Base-by-base conservation (phyloP, 805 yeast genomes). In the Brettanomyces anomalus region DNA sequence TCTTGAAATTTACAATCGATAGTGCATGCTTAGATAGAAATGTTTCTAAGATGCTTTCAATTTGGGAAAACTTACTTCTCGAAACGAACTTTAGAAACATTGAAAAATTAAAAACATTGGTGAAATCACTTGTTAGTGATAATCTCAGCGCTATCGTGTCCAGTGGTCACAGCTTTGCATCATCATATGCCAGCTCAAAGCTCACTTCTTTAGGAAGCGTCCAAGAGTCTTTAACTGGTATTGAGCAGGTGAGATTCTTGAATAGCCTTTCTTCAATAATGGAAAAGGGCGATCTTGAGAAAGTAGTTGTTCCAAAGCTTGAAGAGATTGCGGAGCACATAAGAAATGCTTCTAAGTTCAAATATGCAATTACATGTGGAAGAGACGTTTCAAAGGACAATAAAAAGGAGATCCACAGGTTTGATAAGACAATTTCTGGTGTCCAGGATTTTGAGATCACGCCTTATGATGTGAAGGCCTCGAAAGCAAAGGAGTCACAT, bases 151-250 rank as follows among this genome's bases (percentile, higher is more conserved):
- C 74, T 5, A 77, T 93, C 41, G 89, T 96, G 8, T 93, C 89
- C 44, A 69, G 83, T 43, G 98, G 98, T 0, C 97, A 93, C 57
- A 66, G 81, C 2, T 89, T 74, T 62, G 96, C 97, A 3, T 72
- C 78, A 50, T 68, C 78, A 4, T 74, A 67, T 52, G 80, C 95
- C 2, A 68, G 76, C 19, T 72, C 95, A 0, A 71, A 74, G 24
- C 61, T 87, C 3, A 77, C 87, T 2, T 65, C 74, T 1, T 69
- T 78, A 16, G 77, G 76, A 42, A 70, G 77, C 4, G 68, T 88
- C 16, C 68, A 69, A 42, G 94, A 90, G 53, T 54, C 66, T 8
- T 60, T 88, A 14, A 63, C 72, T 31, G 97, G 97, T n/a, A 67
- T 93, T 41, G 74, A 75, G 36, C 96, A 89, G 54, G 72, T 89